phyloP scores from a whole-genome alignment of 140 eudicot species.

The Bidens hawaiensis region DNA sequence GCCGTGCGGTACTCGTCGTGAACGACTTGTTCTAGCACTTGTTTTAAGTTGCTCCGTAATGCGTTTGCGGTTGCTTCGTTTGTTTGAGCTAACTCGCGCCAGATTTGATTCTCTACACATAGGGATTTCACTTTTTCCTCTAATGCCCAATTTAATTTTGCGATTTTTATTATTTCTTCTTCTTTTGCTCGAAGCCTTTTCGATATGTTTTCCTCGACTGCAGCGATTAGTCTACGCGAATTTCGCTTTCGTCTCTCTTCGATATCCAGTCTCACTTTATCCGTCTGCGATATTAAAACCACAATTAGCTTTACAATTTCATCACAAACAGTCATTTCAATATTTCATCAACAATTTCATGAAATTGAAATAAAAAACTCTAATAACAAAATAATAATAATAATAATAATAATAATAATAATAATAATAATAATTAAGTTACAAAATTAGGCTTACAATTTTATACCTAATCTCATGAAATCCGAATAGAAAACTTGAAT shows the following conservation, averaged over 20 bases:
- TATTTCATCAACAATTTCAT: not conserved
- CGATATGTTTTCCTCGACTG: constrained; percentile 55
- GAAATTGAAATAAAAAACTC: no score
- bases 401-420: no score
- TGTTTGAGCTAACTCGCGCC: constrained; percentile 84
- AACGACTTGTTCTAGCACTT: constrained; percentile 58
- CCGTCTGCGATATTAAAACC: constrained; percentile 34
- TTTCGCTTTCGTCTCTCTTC: constrained; percentile 52
- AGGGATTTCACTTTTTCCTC: constrained; percentile 75
- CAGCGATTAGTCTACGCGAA: constrained; percentile 50
- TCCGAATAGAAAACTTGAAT: no score
- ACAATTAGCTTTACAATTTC: not conserved
- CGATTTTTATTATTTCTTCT: constrained; percentile 55
- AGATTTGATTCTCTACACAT: constrained; percentile 63
- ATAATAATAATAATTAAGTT: no score
- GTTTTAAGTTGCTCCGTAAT: constrained; percentile 58
- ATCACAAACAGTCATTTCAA: not conserved
- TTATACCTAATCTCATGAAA: no score
- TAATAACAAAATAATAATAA: no score
- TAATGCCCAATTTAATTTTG: constrained; percentile 57
- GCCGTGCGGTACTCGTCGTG: constrained; percentile 28
- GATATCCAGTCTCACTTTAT: constrained; percentile 55
- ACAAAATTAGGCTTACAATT: no score
- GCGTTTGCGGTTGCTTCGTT: constrained; percentile 89
- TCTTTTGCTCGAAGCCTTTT: constrained; percentile 56